A percentile compares a stretch with the other conserved stretches of the same genome.
Evolutionary conservation across 495 filamentous ascomycete species (phyloP).

Genomic region (Xylaria intraflava): DNA sequence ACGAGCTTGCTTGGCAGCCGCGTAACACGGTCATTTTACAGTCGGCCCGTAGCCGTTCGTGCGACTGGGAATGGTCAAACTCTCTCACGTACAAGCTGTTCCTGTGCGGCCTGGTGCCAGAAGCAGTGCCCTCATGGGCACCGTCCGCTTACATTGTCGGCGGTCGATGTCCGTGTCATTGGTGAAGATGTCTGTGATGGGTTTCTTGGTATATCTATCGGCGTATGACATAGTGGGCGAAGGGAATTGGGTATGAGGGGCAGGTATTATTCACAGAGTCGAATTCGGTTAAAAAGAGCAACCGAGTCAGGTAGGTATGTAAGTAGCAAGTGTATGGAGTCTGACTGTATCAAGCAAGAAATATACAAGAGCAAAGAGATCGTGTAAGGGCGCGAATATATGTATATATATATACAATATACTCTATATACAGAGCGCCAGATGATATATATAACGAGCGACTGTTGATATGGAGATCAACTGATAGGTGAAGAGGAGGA

Average conservation of each 20-base stretch:
- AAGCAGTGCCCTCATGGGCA: slow-evolving; percentile 61
- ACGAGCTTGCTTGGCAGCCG: neutral
- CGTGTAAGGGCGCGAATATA: neutral
- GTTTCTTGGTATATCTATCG: slow-evolving; percentile 26
- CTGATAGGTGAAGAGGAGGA: neutral
- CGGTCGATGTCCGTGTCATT: slow-evolving; percentile 56
- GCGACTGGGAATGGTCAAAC: neutral
- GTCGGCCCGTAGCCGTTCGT: neutral
- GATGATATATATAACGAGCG: neutral
- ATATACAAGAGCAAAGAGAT: neutral
- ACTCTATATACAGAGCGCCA: neutral
- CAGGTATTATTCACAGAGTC: neutral
- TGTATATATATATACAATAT: neutral
- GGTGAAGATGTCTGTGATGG: slow-evolving; percentile 40
- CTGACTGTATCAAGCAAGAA: neutral
- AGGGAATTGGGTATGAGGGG: neutral
- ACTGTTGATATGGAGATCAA: neutral
- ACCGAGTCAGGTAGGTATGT: neutral
- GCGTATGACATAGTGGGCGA: slow-evolving; percentile 22
- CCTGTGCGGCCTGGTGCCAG: slow-evolving; percentile 61
- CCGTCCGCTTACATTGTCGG: slow-evolving; percentile 54
- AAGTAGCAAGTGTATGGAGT: too few species aligned
- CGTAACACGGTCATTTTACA: neutral
- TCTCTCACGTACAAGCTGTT: slow-evolving; percentile 50
- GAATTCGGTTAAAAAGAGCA: neutral